Base-by-base conservation (phyloP, 306 rosid genomes). In the Fagus crenata region DNA sequence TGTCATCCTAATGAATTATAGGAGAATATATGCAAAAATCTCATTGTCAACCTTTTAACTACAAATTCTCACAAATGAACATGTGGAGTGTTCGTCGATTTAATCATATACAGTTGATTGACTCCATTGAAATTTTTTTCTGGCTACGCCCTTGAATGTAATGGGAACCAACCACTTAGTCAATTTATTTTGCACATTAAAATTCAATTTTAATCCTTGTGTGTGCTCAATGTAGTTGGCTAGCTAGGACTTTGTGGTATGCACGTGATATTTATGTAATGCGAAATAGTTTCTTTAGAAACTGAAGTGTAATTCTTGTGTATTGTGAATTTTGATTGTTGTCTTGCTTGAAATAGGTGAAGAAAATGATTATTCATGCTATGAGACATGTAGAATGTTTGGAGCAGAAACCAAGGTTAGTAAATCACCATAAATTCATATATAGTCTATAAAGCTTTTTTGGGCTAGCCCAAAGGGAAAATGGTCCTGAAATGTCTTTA, bases 281-380 rank as follows among this genome's bases (percentile, higher is more conserved):
- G 31, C 12, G 53, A 65, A 73, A 35, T 17, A 54, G 69, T 40
- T 56, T 60, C 33, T 17, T 43, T 43, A 43, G 9, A 6, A 37
- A 7, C 14, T 9, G 13, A 22, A 22, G 61, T 31, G 5, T 2
- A 71, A 51, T 69, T 4, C 33, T 54, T 80, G 54, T 40, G n/a
- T 35, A 17, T 14, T 40, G 28, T 7, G 54, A 13, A 36, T 32
- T 77, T 65, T 63, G 75, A 68, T 32, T 64, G 15, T 51, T 71
- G 73, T 74, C 73, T 6, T 32, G 33, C 63, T 67, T 77, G 72
- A 55, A 80, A 79, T 86, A 93, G 98, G 87, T 91, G 46, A 93
- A 87, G 85, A 93, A 91, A 84, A 93, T 91, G 90, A 73, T 82
- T 49, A 17, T 91, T 70, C 59, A 87, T 85, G 90, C 95, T 2